phyloP scores from a whole-genome alignment of 208 protist genomes.

The Plasmodiophora brassicae region DNA sequence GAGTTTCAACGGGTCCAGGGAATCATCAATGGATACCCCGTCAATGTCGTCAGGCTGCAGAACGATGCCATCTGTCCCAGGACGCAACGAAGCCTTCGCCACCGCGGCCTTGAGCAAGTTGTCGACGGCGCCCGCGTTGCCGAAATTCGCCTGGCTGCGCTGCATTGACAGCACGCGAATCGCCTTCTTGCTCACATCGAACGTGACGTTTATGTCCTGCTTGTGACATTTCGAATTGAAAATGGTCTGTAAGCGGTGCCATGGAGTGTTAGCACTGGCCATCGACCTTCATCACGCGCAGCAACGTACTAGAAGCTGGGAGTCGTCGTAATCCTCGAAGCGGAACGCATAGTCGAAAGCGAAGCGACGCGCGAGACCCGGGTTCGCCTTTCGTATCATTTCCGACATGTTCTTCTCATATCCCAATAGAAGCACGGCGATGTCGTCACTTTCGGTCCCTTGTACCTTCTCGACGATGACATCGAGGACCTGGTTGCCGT shows the following conservation, averaged over 20 bases:
- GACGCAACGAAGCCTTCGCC: not conserved
- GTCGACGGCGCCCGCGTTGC: slow-evolving; percentile 51
- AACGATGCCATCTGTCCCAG: not conserved
- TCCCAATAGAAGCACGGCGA: slow-evolving; percentile 50
- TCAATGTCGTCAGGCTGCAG: not conserved
- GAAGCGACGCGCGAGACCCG: slow-evolving; percentile 47
- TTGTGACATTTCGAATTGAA: not conserved
- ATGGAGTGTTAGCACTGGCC: not conserved
- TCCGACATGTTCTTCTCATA: slow-evolving; percentile 48
- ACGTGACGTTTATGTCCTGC: not conserved
- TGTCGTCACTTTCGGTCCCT: slow-evolving; percentile 39
- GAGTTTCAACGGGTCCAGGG: not conserved
- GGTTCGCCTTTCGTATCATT: slow-evolving; percentile 45
- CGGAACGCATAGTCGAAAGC: slow-evolving; percentile 42
- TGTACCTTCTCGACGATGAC: slow-evolving; percentile 49
- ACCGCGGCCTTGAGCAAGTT: slow-evolving; percentile 38
- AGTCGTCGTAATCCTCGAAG: slow-evolving; percentile 50
- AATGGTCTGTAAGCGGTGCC: slow-evolving; percentile 1
- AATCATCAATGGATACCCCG: not conserved
- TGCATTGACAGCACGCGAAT: slow-evolving; percentile 21
- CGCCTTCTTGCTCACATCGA: not conserved
- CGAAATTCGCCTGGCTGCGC: slow-evolving; percentile 45
- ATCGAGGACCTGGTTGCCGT: slow-evolving; percentile 44
- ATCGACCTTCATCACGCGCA: too few species aligned
- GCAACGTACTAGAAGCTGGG: not conserved